Conservation (phyloP, 257 asterid genomes). For the Penstemon davidsonii region DNA sequence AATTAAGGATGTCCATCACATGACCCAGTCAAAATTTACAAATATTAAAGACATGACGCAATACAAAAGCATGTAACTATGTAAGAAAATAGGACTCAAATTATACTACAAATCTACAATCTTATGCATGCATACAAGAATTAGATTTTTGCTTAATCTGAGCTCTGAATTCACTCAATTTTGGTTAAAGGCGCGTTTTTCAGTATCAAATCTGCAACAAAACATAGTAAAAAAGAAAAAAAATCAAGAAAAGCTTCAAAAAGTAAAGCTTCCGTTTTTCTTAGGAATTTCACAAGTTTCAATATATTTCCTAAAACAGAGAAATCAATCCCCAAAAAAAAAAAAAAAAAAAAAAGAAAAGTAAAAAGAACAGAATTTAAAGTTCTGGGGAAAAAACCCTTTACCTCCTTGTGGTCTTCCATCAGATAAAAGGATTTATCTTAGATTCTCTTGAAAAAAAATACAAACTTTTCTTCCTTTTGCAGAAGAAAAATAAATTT, state of each 20-base stretch:
- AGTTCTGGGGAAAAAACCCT: background rate
- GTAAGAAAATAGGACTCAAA: no score
- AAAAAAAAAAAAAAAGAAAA: background rate
- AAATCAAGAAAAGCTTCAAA: slow-evolving; percentile 1
- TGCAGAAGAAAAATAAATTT: slow-evolving; percentile 7
- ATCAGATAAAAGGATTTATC: slow-evolving; percentile 29
- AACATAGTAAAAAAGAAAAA: background rate
- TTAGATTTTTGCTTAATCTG: background rate
- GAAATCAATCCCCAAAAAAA: background rate
- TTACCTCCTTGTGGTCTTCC: slow-evolving; percentile 64
- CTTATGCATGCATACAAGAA: slow-evolving; percentile 1
- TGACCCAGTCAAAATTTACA: background rate
- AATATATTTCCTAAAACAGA: background rate
- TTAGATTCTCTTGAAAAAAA: slow-evolving; percentile 17
- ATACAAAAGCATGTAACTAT: background rate
- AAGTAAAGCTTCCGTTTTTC: background rate
- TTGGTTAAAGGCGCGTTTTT: background rate
- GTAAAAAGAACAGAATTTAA: background rate
- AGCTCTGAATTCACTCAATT: no score
- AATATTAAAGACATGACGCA: no score
- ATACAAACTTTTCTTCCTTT: slow-evolving; percentile 6
- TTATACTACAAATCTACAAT: background rate
- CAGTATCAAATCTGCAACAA: background rate
- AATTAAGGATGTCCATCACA: no score
- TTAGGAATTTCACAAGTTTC: slow-evolving; percentile 9